phyloP scores from a whole-genome alignment of 2,329 filamentous ascomycete genomes.

The Teratosphaeria viscida region DNA sequence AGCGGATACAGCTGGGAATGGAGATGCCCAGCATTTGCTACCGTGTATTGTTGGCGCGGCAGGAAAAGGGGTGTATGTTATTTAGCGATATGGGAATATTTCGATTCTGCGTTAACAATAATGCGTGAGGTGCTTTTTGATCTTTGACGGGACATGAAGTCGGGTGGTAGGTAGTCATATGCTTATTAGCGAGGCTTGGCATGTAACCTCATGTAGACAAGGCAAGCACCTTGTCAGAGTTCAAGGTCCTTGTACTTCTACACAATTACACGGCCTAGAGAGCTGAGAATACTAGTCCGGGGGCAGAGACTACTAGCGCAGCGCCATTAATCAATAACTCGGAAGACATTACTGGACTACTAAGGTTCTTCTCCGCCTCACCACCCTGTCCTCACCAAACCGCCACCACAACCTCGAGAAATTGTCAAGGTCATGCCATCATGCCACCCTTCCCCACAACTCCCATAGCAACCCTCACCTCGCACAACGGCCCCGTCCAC shows the following conservation, averaged over 20 bases:
- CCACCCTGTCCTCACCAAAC: not conserved
- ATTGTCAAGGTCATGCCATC: not conserved
- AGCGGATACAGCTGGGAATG: not conserved
- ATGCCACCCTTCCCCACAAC: conserved; percentile 15
- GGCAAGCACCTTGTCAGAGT: not conserved
- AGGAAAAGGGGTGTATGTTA: not conserved
- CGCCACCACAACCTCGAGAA: not conserved
- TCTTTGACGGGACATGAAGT: too few relatives aligned
- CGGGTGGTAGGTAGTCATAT: not conserved
- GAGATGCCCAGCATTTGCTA: not conserved
- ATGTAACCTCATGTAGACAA: not conserved
- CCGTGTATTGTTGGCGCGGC: not conserved
- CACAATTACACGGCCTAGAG: not conserved
- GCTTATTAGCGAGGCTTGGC: not conserved
- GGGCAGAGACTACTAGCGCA: too few relatives aligned
- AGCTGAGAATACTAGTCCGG: too few relatives aligned
- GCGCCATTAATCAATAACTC: too few relatives aligned
- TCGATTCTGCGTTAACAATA: not conserved
- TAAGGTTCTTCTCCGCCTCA: not conserved
- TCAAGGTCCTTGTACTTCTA: not conserved
- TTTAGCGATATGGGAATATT: not conserved
- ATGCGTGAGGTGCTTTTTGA: not conserved
- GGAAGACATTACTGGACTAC: not conserved
- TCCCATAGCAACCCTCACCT: conserved; percentile 15
- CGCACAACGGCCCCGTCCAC: conserved; percentile 31